phyloP scores from a whole-genome alignment of 2,329 filamentous ascomycete species.

The Alternaria arbusti region DNA sequence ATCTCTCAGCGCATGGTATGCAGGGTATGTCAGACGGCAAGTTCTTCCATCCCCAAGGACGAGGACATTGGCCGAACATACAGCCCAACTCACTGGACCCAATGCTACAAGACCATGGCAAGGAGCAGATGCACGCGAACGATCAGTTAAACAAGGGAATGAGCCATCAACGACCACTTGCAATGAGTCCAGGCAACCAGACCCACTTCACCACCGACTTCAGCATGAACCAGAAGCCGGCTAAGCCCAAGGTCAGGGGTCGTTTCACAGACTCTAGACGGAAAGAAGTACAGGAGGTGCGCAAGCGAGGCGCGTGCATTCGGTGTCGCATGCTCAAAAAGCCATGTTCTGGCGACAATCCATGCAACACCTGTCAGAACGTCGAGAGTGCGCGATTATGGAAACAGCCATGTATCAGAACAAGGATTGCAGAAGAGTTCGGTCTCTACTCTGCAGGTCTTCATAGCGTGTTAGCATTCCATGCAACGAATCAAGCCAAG shows the following conservation, averaged over 20 bases:
- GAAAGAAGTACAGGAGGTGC: constrained; percentile 65
- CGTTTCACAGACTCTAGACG: constrained; percentile 64
- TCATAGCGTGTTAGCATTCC: constrained; percentile 60
- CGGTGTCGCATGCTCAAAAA: constrained; percentile 71
- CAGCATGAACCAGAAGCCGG: constrained; percentile 48
- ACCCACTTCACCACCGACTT: constrained; percentile 49
- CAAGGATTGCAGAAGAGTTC: constrained; percentile 64
- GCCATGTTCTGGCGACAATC: constrained; percentile 65
- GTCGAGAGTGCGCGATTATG: constrained; percentile 67
- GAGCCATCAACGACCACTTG: constrained; percentile 45
- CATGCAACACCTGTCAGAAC: constrained; percentile 64
- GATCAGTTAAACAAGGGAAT: constrained; percentile 30
- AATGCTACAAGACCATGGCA: constrained; percentile 42
- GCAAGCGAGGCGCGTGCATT: constrained; percentile 67
- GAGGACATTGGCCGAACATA: constrained; percentile 40
- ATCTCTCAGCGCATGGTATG: constrained; percentile 31
- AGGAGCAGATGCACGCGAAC: constrained; percentile 33
- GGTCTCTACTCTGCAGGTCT: constrained; percentile 62
- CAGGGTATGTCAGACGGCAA: constrained; percentile 39
- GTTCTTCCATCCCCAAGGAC: constrained; percentile 41
- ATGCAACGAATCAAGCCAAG: constrained; percentile 57
- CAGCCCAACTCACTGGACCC: constrained; percentile 42
- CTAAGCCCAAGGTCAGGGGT: constrained; percentile 58
- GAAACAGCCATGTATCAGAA: constrained; percentile 66
- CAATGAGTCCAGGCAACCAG: constrained; percentile 46